A percentile compares a stretch with the other conserved stretches of the same genome.
Evolutionary conservation across 2,329 filamentous ascomycete genomes (phyloP).

Genomic region (Rutstroemia sp.): DNA sequence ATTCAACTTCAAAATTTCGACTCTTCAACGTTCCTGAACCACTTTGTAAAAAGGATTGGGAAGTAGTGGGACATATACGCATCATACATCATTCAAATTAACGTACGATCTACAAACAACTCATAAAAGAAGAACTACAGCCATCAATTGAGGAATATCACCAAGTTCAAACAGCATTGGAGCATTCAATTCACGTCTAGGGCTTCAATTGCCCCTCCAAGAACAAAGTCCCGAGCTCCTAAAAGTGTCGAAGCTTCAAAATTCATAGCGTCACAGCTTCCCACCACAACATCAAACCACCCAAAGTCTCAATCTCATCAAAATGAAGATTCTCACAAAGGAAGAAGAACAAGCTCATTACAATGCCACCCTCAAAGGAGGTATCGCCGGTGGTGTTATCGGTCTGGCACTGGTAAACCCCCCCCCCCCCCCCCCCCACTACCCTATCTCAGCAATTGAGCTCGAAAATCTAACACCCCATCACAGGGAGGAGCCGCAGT

Average conservation of each 20-base stretch:
- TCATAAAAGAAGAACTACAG: too few species aligned
- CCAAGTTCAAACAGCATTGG: too few species aligned
- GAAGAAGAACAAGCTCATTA: slow-evolving; percentile 90
- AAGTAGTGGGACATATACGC: too few species aligned
- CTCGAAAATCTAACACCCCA: neutral
- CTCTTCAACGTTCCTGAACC: too few species aligned
- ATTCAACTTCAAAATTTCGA: too few species aligned
- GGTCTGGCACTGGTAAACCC: slow-evolving; percentile 63
- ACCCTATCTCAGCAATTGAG: neutral
- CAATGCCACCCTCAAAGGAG: slow-evolving; percentile 70
- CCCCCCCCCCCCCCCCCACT: slow-evolving; percentile 34
- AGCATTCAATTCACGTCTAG: too few species aligned
- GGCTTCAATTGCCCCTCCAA: neutral
- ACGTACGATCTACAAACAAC: too few species aligned
- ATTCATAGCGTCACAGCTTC: neutral
- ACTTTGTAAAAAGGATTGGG: too few species aligned
- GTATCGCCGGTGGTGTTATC: slow-evolving; percentile 60
- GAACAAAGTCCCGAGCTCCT: neutral
- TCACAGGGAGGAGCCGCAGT: slow-evolving; percentile 47
- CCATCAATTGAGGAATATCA: too few species aligned
- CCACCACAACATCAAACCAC: neutral
- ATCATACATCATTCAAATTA: too few species aligned
- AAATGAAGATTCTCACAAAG: slow-evolving; percentile 92
- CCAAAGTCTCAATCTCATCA: slow-evolving; percentile 1
- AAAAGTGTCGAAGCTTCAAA: neutral